Percentiles rank a stretch among this genome's conserved stretches.
These are phyloP conservation scores for Fraxinus ornus DNA, from an alignment of 305 asterid genomes.

Conservation along the genomic window DNA sequence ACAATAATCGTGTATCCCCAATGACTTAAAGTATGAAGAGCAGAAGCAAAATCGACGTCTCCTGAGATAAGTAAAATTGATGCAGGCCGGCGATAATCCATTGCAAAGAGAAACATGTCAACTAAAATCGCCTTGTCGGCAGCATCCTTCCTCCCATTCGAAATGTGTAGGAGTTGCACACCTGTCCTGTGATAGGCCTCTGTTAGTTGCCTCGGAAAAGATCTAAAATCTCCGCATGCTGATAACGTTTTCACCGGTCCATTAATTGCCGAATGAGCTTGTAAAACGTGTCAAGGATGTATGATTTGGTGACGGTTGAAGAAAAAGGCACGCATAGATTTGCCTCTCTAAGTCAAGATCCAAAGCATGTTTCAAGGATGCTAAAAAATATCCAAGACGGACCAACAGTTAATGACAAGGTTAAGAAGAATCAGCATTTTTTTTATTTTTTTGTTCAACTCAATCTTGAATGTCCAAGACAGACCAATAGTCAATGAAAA, in stretches of 20 bases:
- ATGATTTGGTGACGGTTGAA: no score
- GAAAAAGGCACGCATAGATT: no score
- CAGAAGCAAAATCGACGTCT: constrained; percentile 87
- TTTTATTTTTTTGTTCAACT: no score
- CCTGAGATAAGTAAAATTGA: constrained; percentile 86
- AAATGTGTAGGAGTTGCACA: constrained; percentile 77
- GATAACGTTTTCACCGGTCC: constrained; percentile 77
- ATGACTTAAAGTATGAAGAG: constrained; percentile 84
- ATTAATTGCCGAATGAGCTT: constrained; percentile 56
- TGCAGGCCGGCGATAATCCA: constrained; percentile 85
- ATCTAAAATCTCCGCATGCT: constrained; percentile 81
- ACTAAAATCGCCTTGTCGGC: constrained; percentile 52
- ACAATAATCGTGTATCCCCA: constrained; percentile 85
- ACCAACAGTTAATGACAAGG: no score
- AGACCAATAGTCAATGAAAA: no score
- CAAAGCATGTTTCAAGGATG: no score
- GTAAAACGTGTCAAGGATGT: no score
- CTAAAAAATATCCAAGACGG: no score
- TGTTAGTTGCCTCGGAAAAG: constrained; percentile 67
- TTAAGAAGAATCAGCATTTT: no score
- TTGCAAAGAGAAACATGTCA: constrained; percentile 96
- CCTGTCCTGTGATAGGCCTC: constrained; percentile 96
- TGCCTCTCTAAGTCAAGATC: constrained; percentile 3
- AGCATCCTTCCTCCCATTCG: constrained; percentile 90
- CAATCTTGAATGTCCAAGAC: no score